These are phyloP conservation scores for Spencermartinsiella europaea DNA, from an alignment of 805 yeast genomes.

Conservation along the genomic window DNA sequence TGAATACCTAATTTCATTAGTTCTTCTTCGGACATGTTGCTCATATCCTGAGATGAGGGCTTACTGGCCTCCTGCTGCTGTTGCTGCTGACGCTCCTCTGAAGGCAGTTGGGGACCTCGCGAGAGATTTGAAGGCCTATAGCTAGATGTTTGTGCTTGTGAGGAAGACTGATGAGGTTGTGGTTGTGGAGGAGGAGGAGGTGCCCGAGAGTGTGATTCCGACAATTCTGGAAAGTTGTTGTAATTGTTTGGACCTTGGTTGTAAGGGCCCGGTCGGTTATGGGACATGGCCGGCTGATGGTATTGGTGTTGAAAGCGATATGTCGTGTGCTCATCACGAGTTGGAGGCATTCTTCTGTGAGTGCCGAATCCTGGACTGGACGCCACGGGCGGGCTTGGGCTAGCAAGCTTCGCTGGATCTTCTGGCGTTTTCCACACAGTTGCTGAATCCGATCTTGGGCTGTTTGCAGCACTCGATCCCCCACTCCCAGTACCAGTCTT, in stretches of 20 bases:
- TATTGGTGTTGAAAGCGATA: too few relatives aligned
- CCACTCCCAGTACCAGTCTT: constrained; percentile 12
- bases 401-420: constrained; percentile 1
- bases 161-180: neutral
- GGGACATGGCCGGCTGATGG: neutral
- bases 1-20: constrained; percentile 32
- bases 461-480: constrained; percentile 13
- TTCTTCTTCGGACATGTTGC: constrained; percentile 31
- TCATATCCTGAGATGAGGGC: constrained; percentile 3
- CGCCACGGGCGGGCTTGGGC: neutral
- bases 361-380: constrained; percentile 1
- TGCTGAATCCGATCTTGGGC: constrained; percentile 18
- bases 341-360: neutral
- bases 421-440: constrained; percentile 21
- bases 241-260: neutral
- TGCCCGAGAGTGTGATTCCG: neutral
- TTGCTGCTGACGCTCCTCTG: neutral
- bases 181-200: too few relatives aligned
- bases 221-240: neutral
- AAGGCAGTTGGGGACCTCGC: neutral
- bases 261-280: neutral
- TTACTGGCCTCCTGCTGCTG: neutral
- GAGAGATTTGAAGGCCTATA: neutral
- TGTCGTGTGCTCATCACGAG: neutral
- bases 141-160: neutral